A percentile compares a stretch with the other conserved stretches of the same genome.
These are phyloP conservation scores for Pyrrhoderma lamaoense DNA, from an alignment of 1,284 basidiomycete genomes.

Conservation along the genomic window DNA sequence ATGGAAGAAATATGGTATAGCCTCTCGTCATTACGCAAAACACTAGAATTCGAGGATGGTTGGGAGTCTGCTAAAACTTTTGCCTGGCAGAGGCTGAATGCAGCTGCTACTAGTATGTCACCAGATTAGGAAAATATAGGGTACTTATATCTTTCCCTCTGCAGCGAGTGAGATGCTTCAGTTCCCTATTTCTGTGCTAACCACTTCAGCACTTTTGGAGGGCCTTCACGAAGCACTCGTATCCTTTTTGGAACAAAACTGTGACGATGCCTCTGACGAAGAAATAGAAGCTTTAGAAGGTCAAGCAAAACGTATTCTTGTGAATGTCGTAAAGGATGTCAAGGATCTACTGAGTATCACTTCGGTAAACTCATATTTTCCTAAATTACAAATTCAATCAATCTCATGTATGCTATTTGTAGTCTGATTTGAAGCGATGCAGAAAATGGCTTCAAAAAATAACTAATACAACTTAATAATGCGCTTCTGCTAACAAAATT, in stretches of 20 bases:
- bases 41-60: constrained; percentile 32
- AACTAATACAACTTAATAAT: neutral
- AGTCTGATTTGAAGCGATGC: constrained; percentile 11
- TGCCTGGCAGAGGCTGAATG: constrained; percentile 44
- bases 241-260: constrained; percentile 30
- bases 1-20: constrained; percentile 52
- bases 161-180: constrained; percentile 44
- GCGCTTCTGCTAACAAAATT: neutral
- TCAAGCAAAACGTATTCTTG: constrained; percentile 25
- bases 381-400: no score
- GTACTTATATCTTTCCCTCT: neutral
- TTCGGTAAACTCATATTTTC: constrained; percentile 31
- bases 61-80: constrained; percentile 40
- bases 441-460: constrained; percentile 10
- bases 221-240: constrained; percentile 35
- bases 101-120: constrained; percentile 38
- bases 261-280: constrained; percentile 24
- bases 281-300: constrained; percentile 7
- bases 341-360: constrained; percentile 34
- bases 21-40: constrained; percentile 39
- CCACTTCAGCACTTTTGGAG: constrained; percentile 40
- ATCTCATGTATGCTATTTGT: no score
- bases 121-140: neutral
- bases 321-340: constrained; percentile 39
- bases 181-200: constrained; percentile 45